phyloP scores from a whole-genome alignment of 2,329 filamentous ascomycete species.

The Venturia effusa region DNA sequence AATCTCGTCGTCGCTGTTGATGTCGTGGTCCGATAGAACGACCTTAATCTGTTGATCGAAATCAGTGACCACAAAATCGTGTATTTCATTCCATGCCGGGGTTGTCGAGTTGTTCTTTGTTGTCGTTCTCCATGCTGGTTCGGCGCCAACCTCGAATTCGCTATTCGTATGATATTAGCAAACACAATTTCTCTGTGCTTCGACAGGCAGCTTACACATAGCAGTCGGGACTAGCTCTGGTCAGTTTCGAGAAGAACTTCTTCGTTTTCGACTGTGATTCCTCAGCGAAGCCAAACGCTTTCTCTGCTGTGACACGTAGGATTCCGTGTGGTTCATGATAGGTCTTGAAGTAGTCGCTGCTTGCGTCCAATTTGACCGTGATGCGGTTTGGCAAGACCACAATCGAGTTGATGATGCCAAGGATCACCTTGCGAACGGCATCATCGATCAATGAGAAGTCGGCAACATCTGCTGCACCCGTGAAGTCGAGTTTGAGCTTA shows the following conservation, averaged over 20 bases:
- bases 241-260: constrained; percentile 31
- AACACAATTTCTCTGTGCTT: background rate
- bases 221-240: constrained; percentile 38
- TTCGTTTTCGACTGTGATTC: constrained; percentile 30
- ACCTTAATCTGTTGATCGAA: constrained; percentile 32
- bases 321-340: constrained; percentile 34
- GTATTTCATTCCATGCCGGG: constrained; percentile 38
- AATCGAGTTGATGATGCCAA: constrained; percentile 35
- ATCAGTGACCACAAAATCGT: constrained; percentile 37
- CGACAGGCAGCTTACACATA: constrained; percentile 19
- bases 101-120: constrained; percentile 32
- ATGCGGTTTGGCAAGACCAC: constrained; percentile 39
- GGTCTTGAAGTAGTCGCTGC: constrained; percentile 38
- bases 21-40: constrained; percentile 35
- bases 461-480: constrained; percentile 35
- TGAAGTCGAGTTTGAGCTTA: constrained; percentile 35
- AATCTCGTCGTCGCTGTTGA: constrained; percentile 34
- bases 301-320: constrained; percentile 34
- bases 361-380: constrained; percentile 36
- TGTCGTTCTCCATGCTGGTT: constrained; percentile 33
- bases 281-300: constrained; percentile 27
- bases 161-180: background rate
- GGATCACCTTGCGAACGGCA: constrained; percentile 34
- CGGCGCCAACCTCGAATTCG: constrained; percentile 34
- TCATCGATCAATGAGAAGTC: constrained; percentile 32